Base-by-base conservation (phyloP, 2,329 filamentous ascomycete species). In the Periconia sp. region DNA sequence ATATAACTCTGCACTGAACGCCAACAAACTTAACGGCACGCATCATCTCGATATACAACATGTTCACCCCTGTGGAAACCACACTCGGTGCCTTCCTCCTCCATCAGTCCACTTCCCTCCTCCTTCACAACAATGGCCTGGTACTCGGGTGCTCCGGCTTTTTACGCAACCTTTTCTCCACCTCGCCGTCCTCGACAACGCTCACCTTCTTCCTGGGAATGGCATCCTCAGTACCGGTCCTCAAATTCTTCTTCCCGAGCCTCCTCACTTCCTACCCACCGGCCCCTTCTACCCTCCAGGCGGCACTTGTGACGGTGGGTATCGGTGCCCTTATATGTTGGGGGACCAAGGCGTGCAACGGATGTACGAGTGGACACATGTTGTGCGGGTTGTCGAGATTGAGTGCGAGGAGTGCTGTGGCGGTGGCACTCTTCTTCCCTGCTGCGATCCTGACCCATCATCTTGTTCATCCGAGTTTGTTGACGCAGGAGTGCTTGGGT, bases 361-460 rank as follows among this genome's bases (percentile, higher is more conserved):
- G 81, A 17, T 83, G 81, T 59, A 82, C 81, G 10, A 82, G 80
- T 1, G 81, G 81, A 48, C 81, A 83, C 59, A 82, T 83, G 77
- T 76, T 83, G 31, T 82, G 80, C 55, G 81, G 81, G 1, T 61
- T 83, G 5, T 75, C 79, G 6, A 75, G 79, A 41, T 70, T 81
- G 23, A 81, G 77, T 14, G 70, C 74, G n/a, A 76, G 80, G 45
- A 82, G 80, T 14, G 56, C 79, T 6, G 72, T 78, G 50, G 79
- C 81, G 11, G 67, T 71, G n/a, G 62, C 64, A 6, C 69, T 61
- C 0, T 74, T 74, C 59, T 73, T 74, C 42, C 66, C 67, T 2
- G 45, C 59, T 2, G 71, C 71, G 3, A 50, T 73, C 1, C 23
- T 68, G 20, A 72, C 70, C 37, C 69, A 70, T 52, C 70, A 73